phyloP scores from a whole-genome alignment of 805 yeast species.

The Wickerhamiella allomyrinae region DNA sequence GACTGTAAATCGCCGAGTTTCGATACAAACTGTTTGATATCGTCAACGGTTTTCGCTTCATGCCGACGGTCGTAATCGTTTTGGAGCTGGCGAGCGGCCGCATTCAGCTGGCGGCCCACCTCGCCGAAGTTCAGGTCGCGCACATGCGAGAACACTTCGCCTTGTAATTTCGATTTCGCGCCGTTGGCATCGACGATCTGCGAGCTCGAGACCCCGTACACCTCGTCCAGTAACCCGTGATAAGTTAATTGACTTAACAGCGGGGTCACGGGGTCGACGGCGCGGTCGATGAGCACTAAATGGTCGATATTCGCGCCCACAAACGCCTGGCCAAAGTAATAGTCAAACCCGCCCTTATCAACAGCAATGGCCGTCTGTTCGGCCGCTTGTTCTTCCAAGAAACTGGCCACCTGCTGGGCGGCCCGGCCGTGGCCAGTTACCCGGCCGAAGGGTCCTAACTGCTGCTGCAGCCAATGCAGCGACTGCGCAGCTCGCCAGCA shows the following conservation, averaged over 20 bases:
- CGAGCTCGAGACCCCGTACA: constrained; percentile 33
- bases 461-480: constrained; percentile 32
- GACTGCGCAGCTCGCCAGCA: constrained; percentile 31
- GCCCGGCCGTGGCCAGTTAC: constrained; percentile 46
- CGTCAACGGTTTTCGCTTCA: constrained; percentile 41
- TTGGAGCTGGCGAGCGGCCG: constrained; percentile 57
- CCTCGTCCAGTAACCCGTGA: constrained; percentile 67
- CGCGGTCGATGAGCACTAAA: constrained; percentile 64
- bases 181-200: constrained; percentile 17
- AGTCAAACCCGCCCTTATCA: constrained; percentile 15
- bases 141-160: constrained; percentile 25
- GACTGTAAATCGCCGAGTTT: constrained; percentile 52
- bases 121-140: constrained; percentile 62
- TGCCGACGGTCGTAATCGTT: constrained; percentile 43
- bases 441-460: constrained; percentile 36
- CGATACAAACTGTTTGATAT: constrained; percentile 59
- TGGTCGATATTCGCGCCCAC: constrained; percentile 33
- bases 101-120: constrained; percentile 60
- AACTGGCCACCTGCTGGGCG: constrained; percentile 35
- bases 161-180: constrained; percentile 7
- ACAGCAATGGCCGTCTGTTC: constrained; percentile 22
- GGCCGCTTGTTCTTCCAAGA: constrained; percentile 22
- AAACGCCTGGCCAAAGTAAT: constrained; percentile 20
- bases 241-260: constrained; percentile 67
- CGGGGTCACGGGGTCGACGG: constrained; percentile 58